phyloP scores from a whole-genome alignment of 805 yeast species.

The Teunomyces cretensis region DNA sequence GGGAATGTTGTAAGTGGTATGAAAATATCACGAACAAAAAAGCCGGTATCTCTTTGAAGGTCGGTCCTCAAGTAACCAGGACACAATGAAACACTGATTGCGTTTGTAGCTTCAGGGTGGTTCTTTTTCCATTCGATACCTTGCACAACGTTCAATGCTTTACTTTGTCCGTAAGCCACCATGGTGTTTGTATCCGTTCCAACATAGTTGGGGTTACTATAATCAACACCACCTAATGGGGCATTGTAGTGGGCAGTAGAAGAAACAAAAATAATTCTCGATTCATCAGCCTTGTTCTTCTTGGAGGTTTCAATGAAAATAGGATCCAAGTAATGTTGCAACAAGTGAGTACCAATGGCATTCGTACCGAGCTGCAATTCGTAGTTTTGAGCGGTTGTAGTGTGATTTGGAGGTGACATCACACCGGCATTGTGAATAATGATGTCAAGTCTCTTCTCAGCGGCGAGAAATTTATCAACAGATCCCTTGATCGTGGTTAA shows the following conservation, averaged over 20 bases:
- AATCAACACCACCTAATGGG: slow-evolving; percentile 32
- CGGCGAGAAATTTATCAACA: slow-evolving; percentile 23
- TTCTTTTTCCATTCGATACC: slow-evolving; percentile 32
- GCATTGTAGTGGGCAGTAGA: slow-evolving; percentile 35
- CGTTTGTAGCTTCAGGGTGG: slow-evolving; percentile 25
- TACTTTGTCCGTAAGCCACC: slow-evolving; percentile 42
- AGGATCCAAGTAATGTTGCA: slow-evolving; percentile 40
- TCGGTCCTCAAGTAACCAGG: slow-evolving; percentile 43
- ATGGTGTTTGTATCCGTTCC: slow-evolving; percentile 11
- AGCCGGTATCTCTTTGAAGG: slow-evolving; percentile 23
- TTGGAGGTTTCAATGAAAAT: slow-evolving; percentile 32
- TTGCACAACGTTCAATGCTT: slow-evolving; percentile 40
- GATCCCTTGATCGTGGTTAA: slow-evolving; percentile 14
- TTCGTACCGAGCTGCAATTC: slow-evolving; percentile 50
- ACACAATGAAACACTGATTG: slow-evolving; percentile 35
- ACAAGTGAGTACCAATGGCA: slow-evolving; percentile 43
- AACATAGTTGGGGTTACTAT: slow-evolving; percentile 27
- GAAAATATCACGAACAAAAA: slow-evolving; percentile 16
- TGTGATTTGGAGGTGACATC: slow-evolving; percentile 36
- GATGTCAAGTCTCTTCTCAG: slow-evolving; percentile 15
- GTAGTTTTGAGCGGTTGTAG: slow-evolving; percentile 42
- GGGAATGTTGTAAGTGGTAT: not conserved
- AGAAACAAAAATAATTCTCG: slow-evolving; percentile 47
- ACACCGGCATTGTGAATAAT: slow-evolving; percentile 28
- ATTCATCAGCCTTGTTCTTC: slow-evolving; percentile 17